Base-by-base conservation (phyloP, 1,284 basidiomycete species). In the Ceratobasidium papillatum region DNA sequence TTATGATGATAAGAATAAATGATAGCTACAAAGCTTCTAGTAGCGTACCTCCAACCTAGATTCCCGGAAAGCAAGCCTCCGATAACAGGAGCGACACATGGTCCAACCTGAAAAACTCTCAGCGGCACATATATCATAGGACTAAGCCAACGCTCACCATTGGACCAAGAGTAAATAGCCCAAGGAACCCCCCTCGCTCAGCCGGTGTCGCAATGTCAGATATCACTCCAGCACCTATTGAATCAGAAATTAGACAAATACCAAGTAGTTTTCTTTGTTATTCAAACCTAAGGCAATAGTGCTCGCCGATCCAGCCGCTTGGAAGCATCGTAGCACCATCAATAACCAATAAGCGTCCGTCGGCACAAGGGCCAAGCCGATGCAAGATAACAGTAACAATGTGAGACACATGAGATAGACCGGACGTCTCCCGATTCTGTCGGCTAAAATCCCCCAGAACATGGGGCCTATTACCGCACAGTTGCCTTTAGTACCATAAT, bases 391-490 rank as follows among this genome's bases (percentile, higher is more conserved):
- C 11, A 84, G 82, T 30, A 89, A 81, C 54, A 90, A 83, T 11
- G 86, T 64, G 19, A 91, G 81, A 76, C 88, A 90, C 5, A 82
- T 80, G 27, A 87, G 82, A 78, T 88, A 87, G 3, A 87, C 84
- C 0, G 86, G 87, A 51, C 90, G 81, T 68, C 90, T 82, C 30
- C 90, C 90, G 30, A 84, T 74, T 32, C 82, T 82, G 79, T 91
- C 90, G 36, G 89, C 87, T 12, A 89, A 78, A 3, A 86, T 84
- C 32, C 88, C 89, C 87, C 89, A 91, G 47, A 90, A 75, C 84
- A 89, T 88, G 1, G 89, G 89, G 51, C 88, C 87, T 89, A 77
- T 47, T 19, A 12, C 7, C 22, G 58, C 8, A 19, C 27, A 75
- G 11, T 8, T 14, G 27, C 14, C 1, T n/a, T 17, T 38, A n/a